Conservation (phyloP, 2,329 filamentous ascomycete species). For the Clonostachys chloroleuca region DNA sequence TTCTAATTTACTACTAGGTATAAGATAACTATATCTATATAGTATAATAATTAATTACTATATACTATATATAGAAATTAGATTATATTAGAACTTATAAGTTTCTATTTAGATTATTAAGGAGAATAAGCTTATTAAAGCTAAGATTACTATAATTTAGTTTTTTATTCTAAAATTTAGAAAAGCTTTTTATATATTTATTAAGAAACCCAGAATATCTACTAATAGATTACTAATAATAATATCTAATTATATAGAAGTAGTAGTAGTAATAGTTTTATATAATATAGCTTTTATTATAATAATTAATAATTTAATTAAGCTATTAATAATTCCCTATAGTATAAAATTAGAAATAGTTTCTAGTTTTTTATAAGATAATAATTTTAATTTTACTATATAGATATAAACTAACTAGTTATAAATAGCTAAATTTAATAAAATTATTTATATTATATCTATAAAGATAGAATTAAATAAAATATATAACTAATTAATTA, state of each 20-base stretch:
- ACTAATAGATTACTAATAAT: neutral
- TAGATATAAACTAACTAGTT: neutral
- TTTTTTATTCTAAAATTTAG: neutral
- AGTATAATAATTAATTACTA: neutral
- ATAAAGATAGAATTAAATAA: neutral
- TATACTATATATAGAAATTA: no score
- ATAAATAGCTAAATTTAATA: neutral
- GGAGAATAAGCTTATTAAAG: neutral
- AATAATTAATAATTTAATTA: neutral
- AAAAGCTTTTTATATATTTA: neutral
- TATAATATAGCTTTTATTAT: conserved; percentile 1
- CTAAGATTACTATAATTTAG: neutral
- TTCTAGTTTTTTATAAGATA: neutral
- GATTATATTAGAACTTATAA: no score
- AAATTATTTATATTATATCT: neutral
- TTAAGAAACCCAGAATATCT: neutral
- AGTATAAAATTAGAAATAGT: neutral
- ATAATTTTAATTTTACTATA: neutral
- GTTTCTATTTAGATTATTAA: neutral
- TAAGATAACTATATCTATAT: neutral
- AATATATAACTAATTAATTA: neutral
- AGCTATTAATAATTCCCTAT: neutral
- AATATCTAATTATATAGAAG: neutral
- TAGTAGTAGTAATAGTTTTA: neutral
- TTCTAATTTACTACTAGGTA: neutral